A percentile compares a stretch with the other conserved stretches of the same genome.
These are phyloP conservation scores for Fusarium marasasianum DNA, from an alignment of 2,329 filamentous ascomycete species.

Conservation along the genomic window DNA sequence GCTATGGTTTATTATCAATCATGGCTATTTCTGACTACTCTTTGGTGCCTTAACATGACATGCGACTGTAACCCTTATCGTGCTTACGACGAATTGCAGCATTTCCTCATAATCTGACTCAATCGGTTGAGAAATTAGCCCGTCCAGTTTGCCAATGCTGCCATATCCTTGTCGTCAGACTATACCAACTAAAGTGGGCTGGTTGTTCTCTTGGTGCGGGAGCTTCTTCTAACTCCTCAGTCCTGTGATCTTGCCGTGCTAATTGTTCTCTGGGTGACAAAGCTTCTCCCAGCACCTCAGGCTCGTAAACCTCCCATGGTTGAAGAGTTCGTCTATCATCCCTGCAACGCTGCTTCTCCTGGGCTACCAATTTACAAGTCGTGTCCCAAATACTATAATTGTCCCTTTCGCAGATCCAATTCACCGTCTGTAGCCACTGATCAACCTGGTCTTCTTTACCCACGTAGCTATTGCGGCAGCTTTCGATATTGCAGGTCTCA, in stretches of 20 bases:
- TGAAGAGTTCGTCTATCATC: rapidly evolving
- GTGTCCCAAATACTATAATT: neutral
- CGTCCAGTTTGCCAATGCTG: neutral
- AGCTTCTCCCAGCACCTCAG: too few relatives aligned
- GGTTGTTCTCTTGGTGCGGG: neutral
- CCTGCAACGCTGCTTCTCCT: neutral
- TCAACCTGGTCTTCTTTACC: neutral
- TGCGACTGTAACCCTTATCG: rapidly evolving
- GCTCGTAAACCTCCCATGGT: too few relatives aligned
- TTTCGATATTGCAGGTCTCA: rapidly evolving
- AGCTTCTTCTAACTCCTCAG: neutral
- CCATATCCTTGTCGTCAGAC: too few relatives aligned
- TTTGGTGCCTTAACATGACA: neutral
- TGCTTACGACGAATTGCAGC: neutral
- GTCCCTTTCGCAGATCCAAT: neutral
- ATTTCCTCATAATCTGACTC: rapidly evolving
- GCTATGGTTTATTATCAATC: too few relatives aligned
- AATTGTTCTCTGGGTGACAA: too few relatives aligned
- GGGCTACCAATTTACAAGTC: rapidly evolving
- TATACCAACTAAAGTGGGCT: neutral
- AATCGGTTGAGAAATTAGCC: rapidly evolving
- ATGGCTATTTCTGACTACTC: too few relatives aligned
- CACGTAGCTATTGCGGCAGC: neutral
- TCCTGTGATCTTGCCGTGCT: too few relatives aligned
- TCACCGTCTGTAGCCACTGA: neutral